phyloP scores from a whole-genome alignment of 139 green algal species.

The Zygnema circumcarinatum region DNA sequence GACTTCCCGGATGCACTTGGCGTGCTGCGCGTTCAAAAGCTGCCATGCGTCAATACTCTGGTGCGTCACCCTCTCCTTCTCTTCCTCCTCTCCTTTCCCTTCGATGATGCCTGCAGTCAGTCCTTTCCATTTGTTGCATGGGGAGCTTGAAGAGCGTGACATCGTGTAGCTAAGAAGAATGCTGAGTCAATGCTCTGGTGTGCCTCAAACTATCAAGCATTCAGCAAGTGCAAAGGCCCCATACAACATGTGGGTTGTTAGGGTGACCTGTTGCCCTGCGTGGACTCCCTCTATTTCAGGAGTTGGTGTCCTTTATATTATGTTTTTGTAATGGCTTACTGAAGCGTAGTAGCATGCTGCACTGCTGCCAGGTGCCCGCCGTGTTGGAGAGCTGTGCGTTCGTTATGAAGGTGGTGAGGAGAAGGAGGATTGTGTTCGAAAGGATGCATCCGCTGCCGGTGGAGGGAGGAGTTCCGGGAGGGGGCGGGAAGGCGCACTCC shows the following conservation, averaged over 20 bases:
- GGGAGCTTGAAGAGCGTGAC: too few relatives aligned
- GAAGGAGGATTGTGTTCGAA: not conserved
- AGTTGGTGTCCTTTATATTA: not conserved
- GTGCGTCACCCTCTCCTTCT: not conserved
- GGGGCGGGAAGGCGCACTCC: not conserved
- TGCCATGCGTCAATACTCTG: constrained; percentile 20
- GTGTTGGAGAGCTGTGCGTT: not conserved
- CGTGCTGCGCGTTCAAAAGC: constrained; percentile 28
- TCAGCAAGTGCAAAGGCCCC: too few relatives aligned
- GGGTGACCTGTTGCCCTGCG: too few relatives aligned
- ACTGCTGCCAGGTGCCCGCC: not conserved
- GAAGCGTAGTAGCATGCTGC: not conserved
- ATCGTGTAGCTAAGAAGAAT: too few relatives aligned
- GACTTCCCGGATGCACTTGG: constrained; percentile 12
- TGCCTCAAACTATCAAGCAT: too few relatives aligned
- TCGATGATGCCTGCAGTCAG: not conserved
- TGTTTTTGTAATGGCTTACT: not conserved
- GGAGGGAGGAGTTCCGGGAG: not conserved
- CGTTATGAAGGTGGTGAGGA: constrained; percentile 5
- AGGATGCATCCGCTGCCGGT: not conserved
- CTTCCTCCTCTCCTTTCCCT: not conserved
- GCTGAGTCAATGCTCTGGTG: too few relatives aligned
- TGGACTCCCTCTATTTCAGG: too few relatives aligned
- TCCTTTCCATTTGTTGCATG: too few relatives aligned
- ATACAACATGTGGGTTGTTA: too few relatives aligned